Percentiles rank a stretch among this genome's conserved stretches.
These are phyloP conservation scores for Nannizzia gypsea DNA, from an alignment of 2,329 filamentous ascomycete genomes.

Conservation along the genomic window DNA sequence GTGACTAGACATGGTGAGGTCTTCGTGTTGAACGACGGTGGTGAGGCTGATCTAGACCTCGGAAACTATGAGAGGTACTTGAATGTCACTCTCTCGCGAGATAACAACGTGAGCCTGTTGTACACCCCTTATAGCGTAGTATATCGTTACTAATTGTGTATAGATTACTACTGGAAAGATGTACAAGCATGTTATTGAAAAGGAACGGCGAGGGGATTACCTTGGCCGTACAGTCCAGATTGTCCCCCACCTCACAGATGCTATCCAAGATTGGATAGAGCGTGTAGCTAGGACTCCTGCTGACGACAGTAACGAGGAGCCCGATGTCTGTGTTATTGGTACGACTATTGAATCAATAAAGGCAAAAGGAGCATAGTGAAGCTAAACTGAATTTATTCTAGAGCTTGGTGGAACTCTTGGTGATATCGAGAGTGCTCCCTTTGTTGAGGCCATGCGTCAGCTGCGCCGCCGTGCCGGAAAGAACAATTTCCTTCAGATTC, in stretches of 20 bases:
- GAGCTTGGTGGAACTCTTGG: conserved; percentile 44
- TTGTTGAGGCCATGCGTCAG: conserved; percentile 74
- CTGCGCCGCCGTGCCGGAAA: conserved; percentile 58
- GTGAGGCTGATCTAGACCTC: conserved; percentile 62
- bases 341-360: conserved; percentile 23
- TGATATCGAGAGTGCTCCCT: conserved; percentile 75
- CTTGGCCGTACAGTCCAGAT: conserved; percentile 82
- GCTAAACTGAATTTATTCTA: conserved; percentile 9
- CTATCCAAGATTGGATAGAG: conserved; percentile 84
- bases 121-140: background rate
- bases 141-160: background rate
- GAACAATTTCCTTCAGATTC: conserved; percentile 74
- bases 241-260: conserved; percentile 63
- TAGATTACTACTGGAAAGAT: conserved; percentile 90
- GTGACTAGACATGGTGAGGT: conserved; percentile 64
- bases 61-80: conserved; percentile 75
- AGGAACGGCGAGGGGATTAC: conserved; percentile 61
- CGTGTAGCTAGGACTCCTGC: conserved; percentile 74
- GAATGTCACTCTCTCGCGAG: conserved; percentile 64
- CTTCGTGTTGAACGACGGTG: conserved; percentile 76
- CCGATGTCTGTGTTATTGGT: conserved; percentile 80
- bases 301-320: conserved; percentile 68
- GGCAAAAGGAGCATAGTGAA: conserved; percentile 8
- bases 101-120: conserved; percentile 53
- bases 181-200: conserved; percentile 76